phyloP scores from a whole-genome alignment of 139 green algal genomes.

The Desmodesmus armatus region DNA sequence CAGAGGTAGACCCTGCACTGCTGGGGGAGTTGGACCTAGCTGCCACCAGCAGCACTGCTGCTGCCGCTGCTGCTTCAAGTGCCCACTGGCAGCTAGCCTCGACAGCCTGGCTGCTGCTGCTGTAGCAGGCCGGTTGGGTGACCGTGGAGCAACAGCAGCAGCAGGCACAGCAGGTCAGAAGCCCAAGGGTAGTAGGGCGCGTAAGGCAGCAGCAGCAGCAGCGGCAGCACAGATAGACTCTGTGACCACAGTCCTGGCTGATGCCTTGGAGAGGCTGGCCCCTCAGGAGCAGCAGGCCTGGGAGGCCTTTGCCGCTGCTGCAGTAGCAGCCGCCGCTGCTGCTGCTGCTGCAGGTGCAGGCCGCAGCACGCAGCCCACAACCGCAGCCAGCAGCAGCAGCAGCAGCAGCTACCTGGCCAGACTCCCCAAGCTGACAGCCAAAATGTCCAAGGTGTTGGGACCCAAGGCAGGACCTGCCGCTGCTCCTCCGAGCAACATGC shows the following conservation, averaged over 20 bases:
- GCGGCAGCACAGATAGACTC: background rate
- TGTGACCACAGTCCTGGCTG: background rate
- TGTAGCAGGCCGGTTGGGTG: background rate
- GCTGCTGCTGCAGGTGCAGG: too few species aligned
- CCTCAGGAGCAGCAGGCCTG: constrained; percentile 7
- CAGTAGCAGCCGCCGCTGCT: too few species aligned
- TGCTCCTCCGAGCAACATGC: too few species aligned
- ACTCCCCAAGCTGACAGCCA: constrained; percentile 55
- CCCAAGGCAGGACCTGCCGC: too few species aligned
- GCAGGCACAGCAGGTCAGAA: background rate
- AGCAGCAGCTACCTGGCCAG: constrained; percentile 23
- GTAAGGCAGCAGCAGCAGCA: constrained; percentile 31
- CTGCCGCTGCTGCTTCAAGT: background rate
- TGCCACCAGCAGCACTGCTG: background rate
- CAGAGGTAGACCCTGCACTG: background rate
- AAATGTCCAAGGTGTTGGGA: constrained; percentile 41
- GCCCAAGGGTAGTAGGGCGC: background rate
- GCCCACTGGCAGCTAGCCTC: background rate
- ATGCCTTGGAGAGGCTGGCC: background rate
- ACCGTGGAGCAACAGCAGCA: background rate
- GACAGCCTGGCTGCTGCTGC: constrained; percentile 22
- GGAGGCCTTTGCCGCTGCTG: background rate
- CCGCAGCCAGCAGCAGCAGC: constrained; percentile 4
- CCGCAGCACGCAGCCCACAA: background rate
- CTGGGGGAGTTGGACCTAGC: constrained; percentile 5